Base-by-base conservation (phyloP, 345 rosid species). In the Populus davidiana region DNA sequence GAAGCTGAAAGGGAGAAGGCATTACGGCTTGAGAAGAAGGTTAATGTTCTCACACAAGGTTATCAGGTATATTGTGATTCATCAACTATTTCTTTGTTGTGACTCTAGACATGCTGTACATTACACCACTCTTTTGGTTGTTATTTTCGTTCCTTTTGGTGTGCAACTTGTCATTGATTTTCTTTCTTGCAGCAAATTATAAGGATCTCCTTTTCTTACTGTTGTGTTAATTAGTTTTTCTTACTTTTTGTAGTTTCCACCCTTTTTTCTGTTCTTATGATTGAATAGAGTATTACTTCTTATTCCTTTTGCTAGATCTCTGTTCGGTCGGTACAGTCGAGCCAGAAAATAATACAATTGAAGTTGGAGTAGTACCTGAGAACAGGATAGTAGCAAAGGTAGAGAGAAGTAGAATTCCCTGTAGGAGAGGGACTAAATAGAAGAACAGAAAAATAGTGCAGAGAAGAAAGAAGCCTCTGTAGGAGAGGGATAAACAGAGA, bases 1-100 rank as follows among this genome's bases (percentile, higher is more conserved):
- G 98, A 94, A 80, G 89, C 82, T 66, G 98, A 96, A 83, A 90
- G 90, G 87, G 90, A 87, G 83, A 96, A 94, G 89, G 95, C 94
- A 71, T 89, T 86, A 65, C 88, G 90, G 82, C 89, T 91, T 83
- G 94, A 94, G 89, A 86, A 86, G 78, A 94, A 90, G 86, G 86
- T 84, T 81, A 94, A 86, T 85, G 86, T 93, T 66, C 91, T 91
- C 77, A 94, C 98, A 8, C 92, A 88, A 72, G 99, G 99, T 76
- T 95, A 96, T 84, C 97, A 96, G 98, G 99, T 96, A 89, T 43
- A 75, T 50, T 66, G 27, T 8, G 68, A 12, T 62, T 27, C 25
- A 23, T 9, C 64, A 20, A 41, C 18, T 67, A 39, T 67, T 23
- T 64, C 36, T 36, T 65, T 56, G 23, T 23, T 73, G 56, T 1